Percentiles rank a stretch among this genome's conserved stretches.
Conservation (phyloP, 768 basidiomycete species). For the Amanita jacksonii region DNA sequence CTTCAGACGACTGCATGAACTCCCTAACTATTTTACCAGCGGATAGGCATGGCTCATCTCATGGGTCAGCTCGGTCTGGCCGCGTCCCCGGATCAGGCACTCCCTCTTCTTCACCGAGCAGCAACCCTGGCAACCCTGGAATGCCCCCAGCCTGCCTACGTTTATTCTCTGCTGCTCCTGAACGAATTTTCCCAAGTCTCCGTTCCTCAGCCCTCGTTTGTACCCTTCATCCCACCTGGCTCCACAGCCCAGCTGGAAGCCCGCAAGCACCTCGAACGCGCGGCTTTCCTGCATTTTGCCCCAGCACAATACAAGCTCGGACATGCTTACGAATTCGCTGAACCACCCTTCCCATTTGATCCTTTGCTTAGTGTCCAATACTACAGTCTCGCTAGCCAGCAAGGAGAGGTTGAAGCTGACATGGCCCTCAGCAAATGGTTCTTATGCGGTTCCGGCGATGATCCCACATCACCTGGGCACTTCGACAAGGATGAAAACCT, state of each 20-base stretch:
- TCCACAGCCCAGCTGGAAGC: conserved; percentile 50
- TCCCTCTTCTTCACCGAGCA: conserved; percentile 69
- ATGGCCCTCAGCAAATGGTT: conserved; percentile 99
- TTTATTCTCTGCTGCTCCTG: conserved; percentile 80
- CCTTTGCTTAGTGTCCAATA: conserved; percentile 86
- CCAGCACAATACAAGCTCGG: conserved; percentile 92
- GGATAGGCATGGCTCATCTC: conserved; percentile 88
- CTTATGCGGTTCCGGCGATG: conserved; percentile 62
- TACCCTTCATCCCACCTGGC: conserved; percentile 43
- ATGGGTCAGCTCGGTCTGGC: conserved; percentile 75
- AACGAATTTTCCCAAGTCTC: conserved; percentile 69
- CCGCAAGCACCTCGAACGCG: conserved; percentile 67
- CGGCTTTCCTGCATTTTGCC: conserved; percentile 77
- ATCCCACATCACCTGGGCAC: conserved; percentile 25
- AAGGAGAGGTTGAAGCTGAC: conserved; percentile 87
- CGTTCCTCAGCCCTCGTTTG: conserved; percentile 38
- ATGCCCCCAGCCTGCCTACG: conserved; percentile 83
- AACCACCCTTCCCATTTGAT: conserved; percentile 79
- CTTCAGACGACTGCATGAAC: conserved; percentile 3
- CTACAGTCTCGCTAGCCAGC: conserved; percentile 74
- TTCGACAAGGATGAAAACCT: conserved; percentile 86
- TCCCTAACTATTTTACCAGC: conserved; percentile 31
- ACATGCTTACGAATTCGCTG: conserved; percentile 86
- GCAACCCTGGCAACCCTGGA: conserved; percentile 65
- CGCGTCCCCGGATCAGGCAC: conserved; percentile 41